Percentiles rank a stretch among this genome's conserved stretches.
These are phyloP conservation scores for Saturnispora dispora DNA, from an alignment of 805 yeast species.

Conservation along the genomic window DNA sequence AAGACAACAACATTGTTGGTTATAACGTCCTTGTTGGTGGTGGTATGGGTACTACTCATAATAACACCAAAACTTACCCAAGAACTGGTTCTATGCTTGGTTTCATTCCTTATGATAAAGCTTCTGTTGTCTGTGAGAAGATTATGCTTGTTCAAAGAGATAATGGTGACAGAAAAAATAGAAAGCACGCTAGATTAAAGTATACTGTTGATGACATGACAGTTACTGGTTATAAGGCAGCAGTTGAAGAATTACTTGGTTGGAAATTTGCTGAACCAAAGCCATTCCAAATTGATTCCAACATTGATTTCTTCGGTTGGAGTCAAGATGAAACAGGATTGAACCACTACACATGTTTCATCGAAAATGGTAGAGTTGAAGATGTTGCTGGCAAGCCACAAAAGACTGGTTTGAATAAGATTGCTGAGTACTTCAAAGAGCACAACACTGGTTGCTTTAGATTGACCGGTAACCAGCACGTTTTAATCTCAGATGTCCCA, in stretches of 20 bases:
- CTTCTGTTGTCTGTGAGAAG: slow-evolving; percentile 77
- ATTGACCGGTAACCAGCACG: slow-evolving; percentile 93
- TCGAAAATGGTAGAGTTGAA: slow-evolving; percentile 94
- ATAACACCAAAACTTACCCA: slow-evolving; percentile 93
- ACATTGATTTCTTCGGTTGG: slow-evolving; percentile 93
- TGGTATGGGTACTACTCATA: slow-evolving; percentile 98
- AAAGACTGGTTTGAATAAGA: slow-evolving; percentile 72
- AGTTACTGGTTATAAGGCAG: slow-evolving; percentile 68
- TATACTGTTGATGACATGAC: slow-evolving; percentile 93
- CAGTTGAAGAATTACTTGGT: slow-evolving; percentile 81
- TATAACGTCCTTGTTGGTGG: slow-evolving; percentile 92
- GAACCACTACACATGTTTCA: slow-evolving; percentile 87
- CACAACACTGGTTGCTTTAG: slow-evolving; percentile 76
- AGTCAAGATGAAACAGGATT: slow-evolving; percentile 71
- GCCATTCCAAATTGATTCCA: slow-evolving; percentile 72
- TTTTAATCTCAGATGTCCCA: slow-evolving; percentile 61
- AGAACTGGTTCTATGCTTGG: slow-evolving; percentile 88
- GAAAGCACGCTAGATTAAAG: slow-evolving; percentile 96
- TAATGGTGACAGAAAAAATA: slow-evolving; percentile 86
- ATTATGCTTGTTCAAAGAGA: slow-evolving; percentile 92
- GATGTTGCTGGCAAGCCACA: slow-evolving; percentile 86
- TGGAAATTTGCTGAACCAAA: slow-evolving; percentile 60
- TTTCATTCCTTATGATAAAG: slow-evolving; percentile 55
- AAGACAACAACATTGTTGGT: slow-evolving; percentile 59
- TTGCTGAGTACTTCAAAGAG: slow-evolving; percentile 61